Percentiles rank a stretch among this genome's conserved stretches.
Conservation (phyloP, 495 filamentous ascomycete species). For the Rusavskia elegans region DNA sequence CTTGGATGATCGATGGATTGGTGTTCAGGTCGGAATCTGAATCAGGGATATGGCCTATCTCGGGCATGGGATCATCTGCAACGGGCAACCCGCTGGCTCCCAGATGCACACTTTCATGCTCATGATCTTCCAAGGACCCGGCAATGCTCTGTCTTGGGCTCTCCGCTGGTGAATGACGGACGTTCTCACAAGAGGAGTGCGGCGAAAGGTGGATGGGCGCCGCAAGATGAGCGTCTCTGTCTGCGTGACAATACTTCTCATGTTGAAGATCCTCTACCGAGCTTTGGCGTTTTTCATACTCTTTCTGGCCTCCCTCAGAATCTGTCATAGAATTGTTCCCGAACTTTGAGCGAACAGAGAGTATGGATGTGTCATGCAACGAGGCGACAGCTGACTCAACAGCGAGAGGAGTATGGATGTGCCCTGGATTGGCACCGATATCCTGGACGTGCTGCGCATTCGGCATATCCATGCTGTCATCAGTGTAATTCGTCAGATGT, state of each 20-base stretch:
- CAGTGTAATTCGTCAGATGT: slow-evolving; percentile 44
- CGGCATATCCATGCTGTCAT: slow-evolving; percentile 47
- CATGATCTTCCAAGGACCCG: slow-evolving; percentile 38
- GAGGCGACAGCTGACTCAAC: slow-evolving; percentile 84
- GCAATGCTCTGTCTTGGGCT: slow-evolving; percentile 70
- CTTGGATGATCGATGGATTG: slow-evolving; percentile 62
- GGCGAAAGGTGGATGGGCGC: background rate
- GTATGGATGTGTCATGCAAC: slow-evolving; percentile 61
- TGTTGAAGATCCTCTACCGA: slow-evolving; percentile 12
- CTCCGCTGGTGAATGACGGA: slow-evolving; percentile 19
- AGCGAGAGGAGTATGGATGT: slow-evolving; percentile 50
- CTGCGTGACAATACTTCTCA: background rate
- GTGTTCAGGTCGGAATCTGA: slow-evolving; percentile 60
- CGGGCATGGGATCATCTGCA: slow-evolving; percentile 42
- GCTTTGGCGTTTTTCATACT: slow-evolving; percentile 12
- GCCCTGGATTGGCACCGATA: slow-evolving; percentile 55
- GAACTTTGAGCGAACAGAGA: slow-evolving; percentile 33
- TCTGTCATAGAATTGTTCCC: slow-evolving; percentile 10
- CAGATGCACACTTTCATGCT: slow-evolving; percentile 34
- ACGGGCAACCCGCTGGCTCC: slow-evolving; percentile 41
- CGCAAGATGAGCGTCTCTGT: background rate
- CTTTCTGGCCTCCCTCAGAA: slow-evolving; percentile 13
- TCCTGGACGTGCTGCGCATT: slow-evolving; percentile 53
- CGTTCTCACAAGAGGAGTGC: background rate
- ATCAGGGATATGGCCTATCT: slow-evolving; percentile 39